Base-by-base conservation (phyloP, 208 protist species). In the Leishmania amazonensis region DNA sequence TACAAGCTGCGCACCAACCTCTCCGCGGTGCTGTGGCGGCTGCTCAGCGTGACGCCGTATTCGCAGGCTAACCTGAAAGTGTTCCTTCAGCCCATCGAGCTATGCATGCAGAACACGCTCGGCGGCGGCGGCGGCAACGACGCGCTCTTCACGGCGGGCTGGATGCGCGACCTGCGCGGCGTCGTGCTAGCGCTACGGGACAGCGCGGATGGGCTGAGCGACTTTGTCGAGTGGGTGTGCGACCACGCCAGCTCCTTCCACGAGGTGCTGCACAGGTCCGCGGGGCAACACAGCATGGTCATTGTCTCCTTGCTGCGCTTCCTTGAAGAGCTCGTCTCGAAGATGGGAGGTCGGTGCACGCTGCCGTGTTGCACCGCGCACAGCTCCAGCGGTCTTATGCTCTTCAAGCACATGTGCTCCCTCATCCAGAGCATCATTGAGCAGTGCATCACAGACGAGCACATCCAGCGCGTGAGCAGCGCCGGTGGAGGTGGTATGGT, bases 1-100 rank as follows among this genome's bases (percentile, higher is more conserved):
- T 97, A 96, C 85, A 95, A 96, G 84, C 83, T 97, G 65, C 92
- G 94, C 54, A 94, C 92, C 0, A 92, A 94, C 74, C 76, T 97
- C 35, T 89, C 91, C 80, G 81, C 78, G n/a, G 84, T 94, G 54
- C 81, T 97, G 76, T 97, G 92, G 92, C 86, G 85, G 54, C 72
- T 95, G 60, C 81, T 65, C 9, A 81, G 78, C 65, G 73, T 83
- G 65, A 70, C 65, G 62, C 73, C 86, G 71, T 93, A 88, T 78
- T 85, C 86, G 42, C 75, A 75, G 21, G 83, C 88, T 19, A 77
- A 35, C 31, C 86, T 97, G 62, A 47, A 85, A 9, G 76, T 70
- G 4, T 97, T 95, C 65, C 75, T 97, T 21, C 80, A 85, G 72
- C 88, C 90, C 38, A 90, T 97, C 62, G 87, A 91, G 77, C 51